Conservation (phyloP, 371 early-diverging fungal species). For the Mucor indicus region DNA sequence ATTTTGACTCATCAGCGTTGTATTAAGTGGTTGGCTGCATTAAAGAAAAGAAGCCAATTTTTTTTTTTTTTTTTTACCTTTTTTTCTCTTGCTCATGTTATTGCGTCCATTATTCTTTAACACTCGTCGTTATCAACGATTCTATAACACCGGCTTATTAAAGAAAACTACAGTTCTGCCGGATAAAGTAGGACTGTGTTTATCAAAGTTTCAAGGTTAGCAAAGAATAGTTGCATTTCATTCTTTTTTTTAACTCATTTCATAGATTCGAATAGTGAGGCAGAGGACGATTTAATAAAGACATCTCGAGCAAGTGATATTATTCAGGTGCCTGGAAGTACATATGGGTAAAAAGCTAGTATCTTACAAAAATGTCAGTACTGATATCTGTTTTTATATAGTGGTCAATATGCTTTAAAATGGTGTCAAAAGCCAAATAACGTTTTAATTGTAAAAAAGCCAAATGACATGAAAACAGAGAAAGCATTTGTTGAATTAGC, state of each 20-base stretch:
- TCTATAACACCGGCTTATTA: constrained; percentile 11
- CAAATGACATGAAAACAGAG: constrained; percentile 64
- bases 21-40: too few species aligned
- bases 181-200: constrained; percentile 13
- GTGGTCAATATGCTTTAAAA: constrained; percentile 53
- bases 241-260: not conserved
- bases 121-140: too few species aligned
- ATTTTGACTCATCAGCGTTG: too few species aligned
- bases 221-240: not conserved
- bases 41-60: too few species aligned
- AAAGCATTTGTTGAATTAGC: constrained; percentile 63
- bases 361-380: not conserved
- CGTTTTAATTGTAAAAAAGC: constrained; percentile 78
- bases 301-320: constrained; percentile 35
- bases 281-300: constrained; percentile 20
- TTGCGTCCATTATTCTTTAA: too few species aligned
- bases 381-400: constrained; percentile 8
- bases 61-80: too few species aligned
- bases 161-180: constrained; percentile 11
- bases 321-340: constrained; percentile 56
- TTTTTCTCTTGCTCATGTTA: too few species aligned
- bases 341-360: constrained; percentile 48
- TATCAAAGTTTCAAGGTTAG: constrained; percentile 10
- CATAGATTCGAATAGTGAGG: constrained; percentile 6
- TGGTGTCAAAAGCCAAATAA: constrained; percentile 73